Evolutionary conservation across 1,284 basidiomycete genomes (phyloP), one percentile per base, ranked within the genome.

Genomic region (Moesziomyces parantarcticus): DNA sequence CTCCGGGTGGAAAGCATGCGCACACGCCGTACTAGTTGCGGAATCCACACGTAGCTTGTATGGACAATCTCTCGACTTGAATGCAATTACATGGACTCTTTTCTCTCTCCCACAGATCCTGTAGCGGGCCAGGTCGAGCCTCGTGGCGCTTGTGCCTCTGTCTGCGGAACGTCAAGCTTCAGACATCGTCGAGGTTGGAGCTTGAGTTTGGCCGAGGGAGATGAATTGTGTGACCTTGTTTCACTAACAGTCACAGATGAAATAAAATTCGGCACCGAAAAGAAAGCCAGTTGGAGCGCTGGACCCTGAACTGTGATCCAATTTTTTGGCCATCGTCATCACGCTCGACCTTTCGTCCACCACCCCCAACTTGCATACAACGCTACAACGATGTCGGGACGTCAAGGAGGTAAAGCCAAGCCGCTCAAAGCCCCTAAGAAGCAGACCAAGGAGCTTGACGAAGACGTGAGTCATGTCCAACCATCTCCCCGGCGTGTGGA

Each of bases 331-430:
- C 55, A 57, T 45, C 45, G 50, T 48, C 39, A 21, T 32, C 46
- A 16, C 32, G 44, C 8, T 25, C 20, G 10, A 34, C 9, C 45
- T 43, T 22, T 48, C 45, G 22, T 50, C 40, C 21, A 43, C 36
- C 41, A 55, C 52, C 29, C 36, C 3, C 34, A 53, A 50, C 54
- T 40, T 8, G 20, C 16, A n/a, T 10, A 4, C 25, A 29, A 58
- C 46, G 41, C 20, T 18, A 25, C 20, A 39, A 58, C 34, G 13
- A 80, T 80, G 78, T 77, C 76, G 46, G 75, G 77, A 21, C 77
- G 79, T 42, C 79, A 80, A 61, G 79, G 79, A 56, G 79, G 79
- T 18, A 80, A 80, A 66, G 71, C 73, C 11, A 80, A 80, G 71
- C 79, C 79, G 42, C 67, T 80, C 51, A 80, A 80, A 76, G 73